Evolutionary conservation across 139 green algal genomes (phyloP), one percentile per base, ranked within the genome.

Genomic region (Picochlorum sp.): DNA sequence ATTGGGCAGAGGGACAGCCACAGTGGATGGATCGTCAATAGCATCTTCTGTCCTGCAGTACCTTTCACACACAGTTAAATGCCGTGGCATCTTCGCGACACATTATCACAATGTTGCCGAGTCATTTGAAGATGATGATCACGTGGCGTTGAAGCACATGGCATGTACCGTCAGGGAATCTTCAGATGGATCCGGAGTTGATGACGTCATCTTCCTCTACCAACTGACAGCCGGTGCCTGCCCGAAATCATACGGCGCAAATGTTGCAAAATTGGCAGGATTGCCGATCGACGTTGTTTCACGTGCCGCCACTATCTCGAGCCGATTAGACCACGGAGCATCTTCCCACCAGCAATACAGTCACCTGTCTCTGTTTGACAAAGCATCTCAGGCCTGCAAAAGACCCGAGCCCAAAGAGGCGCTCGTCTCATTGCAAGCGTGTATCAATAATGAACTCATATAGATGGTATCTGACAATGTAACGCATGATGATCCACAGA

Each of bases 1-100:
- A 80, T 84, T 99, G 45, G 94, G 94, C 3, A 66, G 94, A 6
- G 94, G 94, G 24, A 99, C 94, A 4, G 80, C 91, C n/a, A 99
- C 94, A 2, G 79, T 85, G 18, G 94, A 99, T 65, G 94, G 94
- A 15, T 84, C 85, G 14, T 92, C 94, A 67, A 94, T 99, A 26
- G 94, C 94, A 24, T 84, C 74, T 4, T 89, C 92, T 3, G 94
- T 98, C 47, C 77, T 97, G 15, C 37, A 90, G 23, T 77, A 95
- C 66, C 69, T 98, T 24, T 77, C 70, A 3, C 4, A n/a, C 4
- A 8, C 26, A 11, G 54, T 76, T 2, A 66, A 46, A 64, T 95
- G 84, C 80, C 80, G 87, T 23, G 86, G 84, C 15, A 70, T 99
- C 26, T 98, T 99, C 79, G 92, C 90, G 16, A 99, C 94, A 10